phyloP scores from a whole-genome alignment of 352 stramenopile genomes.

The Globisporangium paddicum region DNA sequence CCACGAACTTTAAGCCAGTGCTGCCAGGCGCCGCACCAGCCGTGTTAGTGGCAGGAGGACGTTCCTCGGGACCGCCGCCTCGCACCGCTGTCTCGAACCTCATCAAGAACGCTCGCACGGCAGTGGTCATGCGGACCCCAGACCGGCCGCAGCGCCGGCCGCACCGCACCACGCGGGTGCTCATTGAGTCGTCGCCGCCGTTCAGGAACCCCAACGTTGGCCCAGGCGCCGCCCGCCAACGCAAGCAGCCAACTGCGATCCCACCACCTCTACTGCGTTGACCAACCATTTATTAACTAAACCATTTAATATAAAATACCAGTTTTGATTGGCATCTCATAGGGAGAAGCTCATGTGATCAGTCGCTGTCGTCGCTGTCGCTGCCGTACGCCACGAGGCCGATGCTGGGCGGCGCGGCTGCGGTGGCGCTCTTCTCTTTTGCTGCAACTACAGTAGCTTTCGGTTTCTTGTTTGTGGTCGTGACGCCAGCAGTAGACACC shows the following conservation, averaged over 20 bases:
- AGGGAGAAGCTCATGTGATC: slow-evolving; percentile 4
- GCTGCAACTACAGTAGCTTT: slow-evolving; percentile 13
- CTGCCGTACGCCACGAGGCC: slow-evolving; percentile 63
- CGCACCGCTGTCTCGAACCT: slow-evolving; percentile 12
- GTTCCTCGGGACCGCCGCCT: no score
- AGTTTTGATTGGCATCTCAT: no score
- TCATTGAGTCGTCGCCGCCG: slow-evolving; percentile 75
- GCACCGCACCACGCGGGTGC: slow-evolving; percentile 35
- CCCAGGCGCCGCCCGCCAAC: slow-evolving; percentile 15
- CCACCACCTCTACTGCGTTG: slow-evolving; percentile 21
- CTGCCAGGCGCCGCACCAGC: neutral
- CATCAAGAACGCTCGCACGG: slow-evolving; percentile 10
- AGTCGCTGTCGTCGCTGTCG: slow-evolving; percentile 59
- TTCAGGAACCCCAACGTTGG: slow-evolving; percentile 40
- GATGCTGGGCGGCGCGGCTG: slow-evolving; percentile 14
- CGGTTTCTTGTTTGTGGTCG: slow-evolving; percentile 11
- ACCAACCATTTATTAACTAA: neutral
- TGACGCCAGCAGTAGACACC: neutral
- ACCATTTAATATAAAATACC: no score
- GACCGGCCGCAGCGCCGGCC: slow-evolving; percentile 62
- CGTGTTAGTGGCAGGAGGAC: no score
- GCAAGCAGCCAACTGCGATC: slow-evolving; percentile 15
- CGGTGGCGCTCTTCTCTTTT: slow-evolving; percentile 13
- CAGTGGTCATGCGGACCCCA: slow-evolving; percentile 71
- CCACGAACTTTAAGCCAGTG: slow-evolving; percentile 2